phyloP scores from a whole-genome alignment of 1,284 basidiomycete species.

The Schizophyllum amplum region DNA sequence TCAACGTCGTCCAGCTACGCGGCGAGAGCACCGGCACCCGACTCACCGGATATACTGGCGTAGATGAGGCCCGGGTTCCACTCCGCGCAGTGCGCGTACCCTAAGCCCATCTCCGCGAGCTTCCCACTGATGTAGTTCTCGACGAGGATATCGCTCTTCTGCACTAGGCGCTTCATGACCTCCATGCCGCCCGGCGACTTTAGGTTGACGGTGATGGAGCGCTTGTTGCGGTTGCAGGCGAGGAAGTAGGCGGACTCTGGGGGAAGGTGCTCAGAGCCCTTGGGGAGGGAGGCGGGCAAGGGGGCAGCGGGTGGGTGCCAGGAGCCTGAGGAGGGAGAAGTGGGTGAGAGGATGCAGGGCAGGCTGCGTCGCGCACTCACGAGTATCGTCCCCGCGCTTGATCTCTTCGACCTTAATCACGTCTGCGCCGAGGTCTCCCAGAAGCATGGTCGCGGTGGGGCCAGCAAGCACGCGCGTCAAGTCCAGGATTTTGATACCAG shows the following conservation, averaged over 20 bases:
- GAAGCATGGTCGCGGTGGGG: slow-evolving; percentile 84
- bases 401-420: slow-evolving; percentile 88
- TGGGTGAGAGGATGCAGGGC: not conserved
- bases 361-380: slow-evolving; percentile 31
- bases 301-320: slow-evolving; percentile 80
- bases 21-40: not conserved
- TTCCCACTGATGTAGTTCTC: slow-evolving; percentile 87
- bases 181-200: slow-evolving; percentile 69
- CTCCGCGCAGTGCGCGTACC: slow-evolving; percentile 75
- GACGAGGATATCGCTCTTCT: slow-evolving; percentile 77
- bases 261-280: slow-evolving; percentile 60
- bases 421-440: slow-evolving; percentile 85
- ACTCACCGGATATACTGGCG: slow-evolving; percentile 79
- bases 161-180: slow-evolving; percentile 57
- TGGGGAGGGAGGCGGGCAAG: slow-evolving; percentile 33
- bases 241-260: slow-evolving; percentile 94
- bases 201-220: slow-evolving; percentile 80
- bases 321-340: slow-evolving; percentile 38
- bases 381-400: slow-evolving; percentile 83
- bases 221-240: slow-evolving; percentile 83
- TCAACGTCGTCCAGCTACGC: no score
- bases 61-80: slow-evolving; percentile 85
- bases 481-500: slow-evolving; percentile 77
- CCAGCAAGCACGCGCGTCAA: slow-evolving; percentile 86
- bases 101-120: slow-evolving; percentile 76